Evolutionary conservation across 345 rosid genomes (phyloP), one percentile per base, ranked within the genome.

Genomic region (Arabidopsis arenosa): DNA sequence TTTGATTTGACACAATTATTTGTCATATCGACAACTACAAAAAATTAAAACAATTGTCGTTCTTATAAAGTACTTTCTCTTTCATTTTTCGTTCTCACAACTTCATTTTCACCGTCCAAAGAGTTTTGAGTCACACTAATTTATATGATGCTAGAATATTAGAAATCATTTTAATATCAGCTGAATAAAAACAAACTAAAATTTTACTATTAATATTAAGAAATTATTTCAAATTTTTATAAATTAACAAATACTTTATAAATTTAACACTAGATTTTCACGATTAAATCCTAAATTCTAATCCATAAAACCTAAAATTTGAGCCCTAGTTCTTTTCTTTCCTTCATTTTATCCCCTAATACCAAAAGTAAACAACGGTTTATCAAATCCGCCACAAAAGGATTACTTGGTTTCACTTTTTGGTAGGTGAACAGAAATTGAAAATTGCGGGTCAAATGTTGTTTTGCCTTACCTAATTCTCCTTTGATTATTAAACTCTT

Each of bases 91-190:
- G 17, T 15, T 28, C 35, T 49, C 53, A n/a, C 48, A 9, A 32
- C 35, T 59, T 75, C 15, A 7, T 61, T 41, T 43, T 53, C 80
- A 69, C 80, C 80, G 80, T 63, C 80, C 80, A 76, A 61, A 44
- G 49, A 52, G 17, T 47, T 59, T 59, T 30, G 55, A 54, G 18
- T 36, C 48, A 0, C 47, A 36, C 1, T 2, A 0, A 0, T 10
- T 35, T 8, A 3, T 5, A 13, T 59, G 32, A 47, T 14, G 43
- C n/a, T 13, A 45, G 5, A 8, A 28, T 13, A 26, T 11, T 23
- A 13, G 0, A 33, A 30, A 9, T 30, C 49, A 17, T 43, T 68
- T 41, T 3, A 55, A 0, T 30, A 53, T 28, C 6, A 36, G 3
- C 17, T 23, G 15, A 47, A 47, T 48, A 23, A 48, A 48, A 7